Percentiles rank a stretch among this genome's conserved stretches.
Evolutionary conservation across 441 rosid genomes (phyloP).

Genomic region (Hypseocharis bilobata): DNA sequence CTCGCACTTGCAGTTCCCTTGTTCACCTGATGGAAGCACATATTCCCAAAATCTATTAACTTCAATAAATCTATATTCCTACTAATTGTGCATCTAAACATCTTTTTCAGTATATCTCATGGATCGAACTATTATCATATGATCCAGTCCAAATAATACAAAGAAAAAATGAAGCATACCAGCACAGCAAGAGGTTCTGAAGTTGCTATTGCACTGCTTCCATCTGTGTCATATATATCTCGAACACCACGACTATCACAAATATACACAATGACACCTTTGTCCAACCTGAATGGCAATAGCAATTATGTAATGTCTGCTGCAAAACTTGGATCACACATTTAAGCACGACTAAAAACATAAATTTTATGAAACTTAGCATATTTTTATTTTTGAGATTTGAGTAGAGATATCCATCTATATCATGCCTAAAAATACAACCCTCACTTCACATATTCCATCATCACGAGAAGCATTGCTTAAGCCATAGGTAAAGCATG

Average conservation of each 20-base stretch:
- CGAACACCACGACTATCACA: constrained; percentile 76
- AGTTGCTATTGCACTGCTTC: constrained; percentile 61
- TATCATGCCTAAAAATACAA: background rate
- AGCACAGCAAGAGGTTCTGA: constrained; percentile 79
- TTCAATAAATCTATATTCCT: background rate
- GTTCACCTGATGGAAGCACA: constrained; percentile 54
- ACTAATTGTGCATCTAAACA: background rate
- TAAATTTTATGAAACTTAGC: background rate
- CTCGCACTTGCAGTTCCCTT: constrained; percentile 98
- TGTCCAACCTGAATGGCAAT: constrained; percentile 61
- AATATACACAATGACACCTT: constrained; percentile 84
- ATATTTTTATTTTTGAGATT: background rate
- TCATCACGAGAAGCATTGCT: no score
- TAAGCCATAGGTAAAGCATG: no score
- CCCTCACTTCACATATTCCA: no score
- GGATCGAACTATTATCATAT: background rate
- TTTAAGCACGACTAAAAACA: background rate
- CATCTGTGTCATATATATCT: constrained; percentile 87
- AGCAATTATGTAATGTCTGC: background rate
- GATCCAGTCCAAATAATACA: background rate
- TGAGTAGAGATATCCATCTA: no score
- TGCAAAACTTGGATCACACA: background rate
- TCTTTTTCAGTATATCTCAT: background rate
- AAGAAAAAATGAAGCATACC: constrained; percentile 31
- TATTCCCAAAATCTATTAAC: background rate